Conservation (phyloP, 345 rosid species). For the Eucalyptus cloeziana region DNA sequence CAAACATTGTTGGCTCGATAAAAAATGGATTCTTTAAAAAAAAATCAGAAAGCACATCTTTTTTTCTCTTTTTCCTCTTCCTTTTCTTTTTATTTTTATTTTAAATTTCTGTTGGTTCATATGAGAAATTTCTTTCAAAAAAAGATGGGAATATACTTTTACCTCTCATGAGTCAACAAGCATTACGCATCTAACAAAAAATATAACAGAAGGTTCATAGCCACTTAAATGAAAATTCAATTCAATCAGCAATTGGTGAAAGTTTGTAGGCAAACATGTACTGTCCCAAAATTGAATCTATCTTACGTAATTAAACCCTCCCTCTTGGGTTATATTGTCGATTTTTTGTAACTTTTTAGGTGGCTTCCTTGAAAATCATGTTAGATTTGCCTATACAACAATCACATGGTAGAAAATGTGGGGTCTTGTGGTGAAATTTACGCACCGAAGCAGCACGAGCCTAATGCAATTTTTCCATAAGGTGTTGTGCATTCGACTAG, state of each 20-base stretch:
- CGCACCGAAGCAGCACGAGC: background rate
- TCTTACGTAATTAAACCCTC: no score
- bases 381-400: background rate
- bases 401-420: background rate
- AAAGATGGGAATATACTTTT: background rate
- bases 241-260: no score
- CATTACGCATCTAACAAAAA: no score
- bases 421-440: background rate
- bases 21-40: background rate
- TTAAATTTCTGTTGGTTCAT: background rate
- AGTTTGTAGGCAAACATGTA: no score
- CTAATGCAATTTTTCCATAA: background rate
- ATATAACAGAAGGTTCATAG: no score
- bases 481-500: background rate
- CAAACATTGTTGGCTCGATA: background rate
- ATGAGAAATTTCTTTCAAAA: background rate
- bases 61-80: no score
- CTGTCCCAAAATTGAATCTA: no score
- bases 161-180: background rate
- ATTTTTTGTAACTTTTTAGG: no score
- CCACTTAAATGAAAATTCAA: no score
- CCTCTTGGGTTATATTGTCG: no score
- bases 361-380: no score
- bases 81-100: background rate
- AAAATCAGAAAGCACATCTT: background rate